phyloP scores from a whole-genome alignment of 768 basidiomycete species.

The Pulveroboletus sp. region DNA sequence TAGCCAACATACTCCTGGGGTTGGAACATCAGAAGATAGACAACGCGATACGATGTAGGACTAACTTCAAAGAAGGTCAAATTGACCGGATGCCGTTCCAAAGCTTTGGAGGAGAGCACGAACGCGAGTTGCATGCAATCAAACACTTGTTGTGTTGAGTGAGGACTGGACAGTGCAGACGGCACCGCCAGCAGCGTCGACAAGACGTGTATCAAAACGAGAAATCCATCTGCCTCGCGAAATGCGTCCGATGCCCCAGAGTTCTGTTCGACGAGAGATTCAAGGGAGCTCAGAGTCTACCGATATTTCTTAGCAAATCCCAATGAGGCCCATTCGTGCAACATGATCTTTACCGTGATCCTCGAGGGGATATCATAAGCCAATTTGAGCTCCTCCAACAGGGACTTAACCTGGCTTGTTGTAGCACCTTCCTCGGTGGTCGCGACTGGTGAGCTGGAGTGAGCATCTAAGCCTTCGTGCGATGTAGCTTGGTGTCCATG shows the following conservation, averaged over 20 bases:
- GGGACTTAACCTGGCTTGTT: slow-evolving; percentile 57
- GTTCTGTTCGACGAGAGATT: slow-evolving; percentile 64
- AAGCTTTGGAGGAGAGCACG: slow-evolving; percentile 58
- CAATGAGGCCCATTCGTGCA: neutral
- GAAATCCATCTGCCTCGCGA: slow-evolving; percentile 77
- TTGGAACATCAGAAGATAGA: slow-evolving; percentile 6
- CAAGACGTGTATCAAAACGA: slow-evolving; percentile 68
- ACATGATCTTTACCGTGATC: slow-evolving; percentile 46
- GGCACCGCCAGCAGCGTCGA: slow-evolving; percentile 45
- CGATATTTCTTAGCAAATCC: neutral
- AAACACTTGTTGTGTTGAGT: slow-evolving; percentile 39
- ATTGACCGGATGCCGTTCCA: slow-evolving; percentile 54
- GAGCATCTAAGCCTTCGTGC: slow-evolving; percentile 25
- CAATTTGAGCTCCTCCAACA: slow-evolving; percentile 66
- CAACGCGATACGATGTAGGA: slow-evolving; percentile 26
- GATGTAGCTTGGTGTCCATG: slow-evolving; percentile 26
- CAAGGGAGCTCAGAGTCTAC: slow-evolving; percentile 64
- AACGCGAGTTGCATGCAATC: slow-evolving; percentile 62
- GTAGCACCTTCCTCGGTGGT: slow-evolving; percentile 1
- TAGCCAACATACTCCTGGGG: slow-evolving; percentile 53
- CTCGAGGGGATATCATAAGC: slow-evolving; percentile 44
- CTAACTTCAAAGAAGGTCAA: slow-evolving; percentile 64
- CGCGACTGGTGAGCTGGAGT: neutral
- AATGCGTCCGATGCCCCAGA: slow-evolving; percentile 67
- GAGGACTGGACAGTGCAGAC: slow-evolving; percentile 27